phyloP scores from a whole-genome alignment of 495 filamentous ascomycete species.

The Chaetomium fimeti region DNA sequence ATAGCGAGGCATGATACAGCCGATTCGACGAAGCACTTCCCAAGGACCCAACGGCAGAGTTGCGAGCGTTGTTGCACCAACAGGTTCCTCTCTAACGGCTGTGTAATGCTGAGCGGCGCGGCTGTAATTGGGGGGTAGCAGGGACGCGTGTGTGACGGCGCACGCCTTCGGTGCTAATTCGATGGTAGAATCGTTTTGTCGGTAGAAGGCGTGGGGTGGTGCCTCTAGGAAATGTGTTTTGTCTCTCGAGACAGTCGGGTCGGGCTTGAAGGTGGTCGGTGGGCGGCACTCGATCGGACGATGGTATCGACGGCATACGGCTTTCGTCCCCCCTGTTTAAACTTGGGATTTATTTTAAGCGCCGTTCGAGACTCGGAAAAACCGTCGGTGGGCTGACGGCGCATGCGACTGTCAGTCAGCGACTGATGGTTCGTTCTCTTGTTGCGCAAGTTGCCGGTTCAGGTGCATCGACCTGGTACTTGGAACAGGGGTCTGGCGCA shows the following conservation, averaged over 20 bases:
- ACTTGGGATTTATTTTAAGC: no score
- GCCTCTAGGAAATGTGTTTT: background rate
- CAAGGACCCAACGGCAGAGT: background rate
- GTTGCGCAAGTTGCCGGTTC: background rate
- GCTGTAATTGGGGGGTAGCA: background rate
- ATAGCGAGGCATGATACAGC: slow-evolving; percentile 29
- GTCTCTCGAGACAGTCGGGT: background rate
- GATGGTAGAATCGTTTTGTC: background rate
- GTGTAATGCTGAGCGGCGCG: slow-evolving; percentile 3
- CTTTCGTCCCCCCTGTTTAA: no score
- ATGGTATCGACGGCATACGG: no score
- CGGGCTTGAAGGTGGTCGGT: background rate
- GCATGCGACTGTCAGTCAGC: background rate
- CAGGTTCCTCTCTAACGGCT: background rate
- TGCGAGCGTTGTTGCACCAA: background rate
- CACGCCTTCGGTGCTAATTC: background rate
- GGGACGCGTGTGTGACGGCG: background rate
- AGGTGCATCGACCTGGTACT: slow-evolving; percentile 3
- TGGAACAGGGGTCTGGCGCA: slow-evolving; percentile 14
- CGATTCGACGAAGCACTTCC: background rate
- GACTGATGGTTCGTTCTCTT: background rate
- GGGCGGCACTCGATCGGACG: no score
- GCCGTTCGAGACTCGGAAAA: no score
- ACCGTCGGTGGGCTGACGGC: no score
- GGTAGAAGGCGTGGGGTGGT: background rate